These are phyloP conservation scores for Dictyostelium intermedium DNA, from an alignment of 78 protist genomes.

Conservation along the genomic window DNA sequence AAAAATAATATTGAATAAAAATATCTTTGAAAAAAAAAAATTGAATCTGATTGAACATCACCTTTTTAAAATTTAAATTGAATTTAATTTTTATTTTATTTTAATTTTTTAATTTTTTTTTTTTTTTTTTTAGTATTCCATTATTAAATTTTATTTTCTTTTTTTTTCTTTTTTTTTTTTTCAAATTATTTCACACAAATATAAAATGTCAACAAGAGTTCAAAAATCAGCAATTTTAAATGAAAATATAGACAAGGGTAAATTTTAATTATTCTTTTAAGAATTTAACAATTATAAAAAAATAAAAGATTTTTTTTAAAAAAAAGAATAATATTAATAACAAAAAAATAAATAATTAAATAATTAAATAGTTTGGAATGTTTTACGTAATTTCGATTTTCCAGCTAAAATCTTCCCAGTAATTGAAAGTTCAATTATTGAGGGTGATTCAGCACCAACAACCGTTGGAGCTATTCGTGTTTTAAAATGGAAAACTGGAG, in stretches of 20 bases:
- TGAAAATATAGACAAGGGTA: neutral
- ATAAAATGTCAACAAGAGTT: slow-evolving; percentile 4
- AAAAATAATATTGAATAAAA: neutral
- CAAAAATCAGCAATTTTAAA: neutral
- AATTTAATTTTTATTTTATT: neutral
- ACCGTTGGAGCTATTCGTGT: slow-evolving; percentile 45
- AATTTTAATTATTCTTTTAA: neutral
- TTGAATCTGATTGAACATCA: neutral
- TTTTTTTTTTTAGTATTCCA: neutral
- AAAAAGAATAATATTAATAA: neutral
- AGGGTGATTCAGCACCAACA: slow-evolving; percentile 5
- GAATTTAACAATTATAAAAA: neutral
- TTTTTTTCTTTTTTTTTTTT: neutral
- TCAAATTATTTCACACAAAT: neutral
- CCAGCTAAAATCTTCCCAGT: slow-evolving; percentile 13
- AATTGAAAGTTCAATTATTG: slow-evolving; percentile 17
- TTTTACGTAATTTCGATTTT: slow-evolving; percentile 14
- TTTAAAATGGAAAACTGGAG: slow-evolving; percentile 57
- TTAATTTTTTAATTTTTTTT: neutral
- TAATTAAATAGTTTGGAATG: neutral
- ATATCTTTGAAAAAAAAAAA: neutral
- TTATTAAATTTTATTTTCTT: neutral
- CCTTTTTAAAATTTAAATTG: too few species aligned
- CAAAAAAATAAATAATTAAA: neutral
- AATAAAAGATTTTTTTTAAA: too few species aligned